A percentile compares a stretch with the other conserved stretches of the same genome.
Evolutionary conservation across 2,329 filamentous ascomycete genomes (phyloP).

Genomic region (Fusarium sp.): DNA sequence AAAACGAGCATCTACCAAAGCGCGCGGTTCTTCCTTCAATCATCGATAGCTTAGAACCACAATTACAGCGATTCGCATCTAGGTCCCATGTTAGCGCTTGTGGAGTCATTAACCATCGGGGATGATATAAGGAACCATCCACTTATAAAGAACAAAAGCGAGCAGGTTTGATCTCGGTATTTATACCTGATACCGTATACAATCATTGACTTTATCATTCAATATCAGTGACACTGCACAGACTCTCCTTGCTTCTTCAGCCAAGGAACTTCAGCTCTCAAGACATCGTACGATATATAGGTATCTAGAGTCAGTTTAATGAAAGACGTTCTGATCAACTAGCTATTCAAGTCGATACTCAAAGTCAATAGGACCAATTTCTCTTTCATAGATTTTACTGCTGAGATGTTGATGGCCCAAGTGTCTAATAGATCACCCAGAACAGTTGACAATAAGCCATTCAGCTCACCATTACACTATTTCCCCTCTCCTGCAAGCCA

Average conservation of each 20-base stretch:
- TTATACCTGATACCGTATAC: background rate
- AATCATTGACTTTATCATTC: background rate
- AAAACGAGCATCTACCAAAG: background rate
- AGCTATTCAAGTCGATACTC: background rate
- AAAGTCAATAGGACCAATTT: background rate
- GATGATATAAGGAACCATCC: background rate
- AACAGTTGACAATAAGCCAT: conserved; percentile 40
- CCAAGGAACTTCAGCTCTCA: background rate
- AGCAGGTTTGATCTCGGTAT: background rate
- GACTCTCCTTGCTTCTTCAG: too few relatives aligned
- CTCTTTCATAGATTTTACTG: background rate
- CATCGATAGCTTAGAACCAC: background rate
- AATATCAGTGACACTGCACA: background rate
- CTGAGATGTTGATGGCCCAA: background rate
- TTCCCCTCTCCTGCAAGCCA: background rate
- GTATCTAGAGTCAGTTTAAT: too few relatives aligned
- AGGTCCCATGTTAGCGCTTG: background rate
- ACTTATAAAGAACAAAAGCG: background rate
- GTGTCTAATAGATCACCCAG: conserved; percentile 18
- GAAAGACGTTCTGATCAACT: background rate
- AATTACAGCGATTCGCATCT: background rate
- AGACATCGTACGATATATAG: background rate
- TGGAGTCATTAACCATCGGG: background rate
- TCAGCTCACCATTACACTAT: background rate
- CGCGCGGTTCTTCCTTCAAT: background rate